A percentile compares a stretch with the other conserved stretches of the same genome.
Evolutionary conservation across 352 stramenopile genomes (phyloP).

Genomic region (Phytophthora ramorum): DNA sequence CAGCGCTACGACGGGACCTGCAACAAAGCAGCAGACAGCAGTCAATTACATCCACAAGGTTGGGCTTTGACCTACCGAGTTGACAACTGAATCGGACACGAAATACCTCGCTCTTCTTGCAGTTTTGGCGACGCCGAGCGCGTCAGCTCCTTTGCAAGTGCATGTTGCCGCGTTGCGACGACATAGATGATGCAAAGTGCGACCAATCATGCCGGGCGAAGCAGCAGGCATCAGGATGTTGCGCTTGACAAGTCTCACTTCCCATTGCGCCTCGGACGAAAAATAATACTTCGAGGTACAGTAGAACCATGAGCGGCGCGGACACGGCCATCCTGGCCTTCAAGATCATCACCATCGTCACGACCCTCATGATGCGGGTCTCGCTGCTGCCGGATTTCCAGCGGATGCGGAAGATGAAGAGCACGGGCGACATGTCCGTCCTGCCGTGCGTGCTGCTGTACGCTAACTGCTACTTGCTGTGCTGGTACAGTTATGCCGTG

Average conservation of each 20-base stretch:
- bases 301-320: constrained; percentile 4
- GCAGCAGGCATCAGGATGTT: constrained; percentile 1
- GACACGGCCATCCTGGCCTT: constrained; percentile 22
- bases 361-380: constrained; percentile 49
- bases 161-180: not conserved
- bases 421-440: constrained; percentile 40
- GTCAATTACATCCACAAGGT: too few relatives aligned
- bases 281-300: too few relatives aligned
- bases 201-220: constrained; percentile 24
- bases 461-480: constrained; percentile 38
- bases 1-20: too few relatives aligned
- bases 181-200: constrained; percentile 26
- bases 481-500: constrained; percentile 53
- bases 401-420: constrained; percentile 39
- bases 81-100: not conserved
- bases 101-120: too few relatives aligned
- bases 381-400: constrained; percentile 51
- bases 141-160: constrained; percentile 1
- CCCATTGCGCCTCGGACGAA: not conserved
- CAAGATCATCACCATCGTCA: constrained; percentile 49
- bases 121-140: not conserved
- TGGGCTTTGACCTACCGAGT: too few relatives aligned
- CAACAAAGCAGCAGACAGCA: too few relatives aligned
- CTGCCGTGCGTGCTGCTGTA: constrained; percentile 39
- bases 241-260: constrained; percentile 14